Base-by-base conservation (phyloP, 495 filamentous ascomycete genomes). In the Penicillium ochrochloron region DNA sequence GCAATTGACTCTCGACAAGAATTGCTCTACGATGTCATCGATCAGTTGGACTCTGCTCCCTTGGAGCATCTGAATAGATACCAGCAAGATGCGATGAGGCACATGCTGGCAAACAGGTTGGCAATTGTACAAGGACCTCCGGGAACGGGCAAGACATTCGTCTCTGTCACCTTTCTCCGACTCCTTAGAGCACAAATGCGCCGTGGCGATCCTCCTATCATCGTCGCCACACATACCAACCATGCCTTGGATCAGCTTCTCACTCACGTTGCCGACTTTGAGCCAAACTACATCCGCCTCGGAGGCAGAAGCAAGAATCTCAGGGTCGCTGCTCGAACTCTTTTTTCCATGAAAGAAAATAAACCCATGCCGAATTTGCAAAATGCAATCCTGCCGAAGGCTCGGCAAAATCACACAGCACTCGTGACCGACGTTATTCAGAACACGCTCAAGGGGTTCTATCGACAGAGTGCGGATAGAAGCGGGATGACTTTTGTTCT, bases 191-290 rank as follows among this genome's bases (percentile, higher is more conserved):
- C 80, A 1, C 92, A 90, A 59, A 83, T 86, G 79, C 61, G 63
- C n/a, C 60, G 70, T 2, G 77, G 77, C 10, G 84, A 91, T 72
- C 88, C 90, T 23, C 91, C 91, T 15, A 88, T 97, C 37, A 81
- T 96, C 25, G 79, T 96, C 7, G 83, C 92, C 0, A 91, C 92
- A 27, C 91, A 97, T 66, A 97, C 94, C 3, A 99, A 99, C 63
- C 93, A 99, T 75, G 94, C 95, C 0, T 75, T 97, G 0, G 94
- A 97, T 67, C 95, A 97, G 69, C 75, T 97, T 2, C 80, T 99
- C 15, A 78, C 76, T 5, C 86, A 90, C 53, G 77, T 97, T 23
- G 80, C 89, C 1, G 61, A 78, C 2, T 88, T 89, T 56, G 91
- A 91, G 56, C 77, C 80, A 1, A 81, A 88, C 5, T 88, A 94